These are phyloP conservation scores for Bimuria novae-zelandiae DNA, from an alignment of 2,329 filamentous ascomycete species.

Conservation along the genomic window DNA sequence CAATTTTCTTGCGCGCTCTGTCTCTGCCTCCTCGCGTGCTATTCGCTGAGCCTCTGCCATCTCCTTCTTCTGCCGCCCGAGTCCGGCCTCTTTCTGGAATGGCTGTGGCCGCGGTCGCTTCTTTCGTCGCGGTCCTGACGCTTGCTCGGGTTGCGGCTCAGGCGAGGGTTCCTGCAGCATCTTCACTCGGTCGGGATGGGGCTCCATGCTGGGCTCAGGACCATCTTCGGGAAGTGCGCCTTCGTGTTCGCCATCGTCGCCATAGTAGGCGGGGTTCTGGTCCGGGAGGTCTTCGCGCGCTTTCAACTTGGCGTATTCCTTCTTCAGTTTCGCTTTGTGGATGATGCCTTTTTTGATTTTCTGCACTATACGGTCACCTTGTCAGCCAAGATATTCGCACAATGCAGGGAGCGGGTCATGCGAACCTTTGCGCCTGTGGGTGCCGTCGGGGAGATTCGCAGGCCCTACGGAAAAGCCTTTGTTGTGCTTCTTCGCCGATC, in stretches of 20 bases:
- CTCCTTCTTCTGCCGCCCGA: constrained; percentile 60
- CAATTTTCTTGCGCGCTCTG: constrained; percentile 56
- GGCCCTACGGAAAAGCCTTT: constrained; percentile 87
- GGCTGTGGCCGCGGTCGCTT: constrained; percentile 41
- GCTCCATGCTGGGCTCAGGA: constrained; percentile 51
- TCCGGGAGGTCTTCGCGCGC: constrained; percentile 56
- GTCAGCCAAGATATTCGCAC: neutral
- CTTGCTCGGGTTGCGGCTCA: constrained; percentile 22
- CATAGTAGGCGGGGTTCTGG: constrained; percentile 41
- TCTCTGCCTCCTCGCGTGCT: constrained; percentile 66
- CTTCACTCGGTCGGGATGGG: constrained; percentile 65
- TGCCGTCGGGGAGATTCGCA: constrained; percentile 87
- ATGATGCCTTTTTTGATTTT: constrained; percentile 91
- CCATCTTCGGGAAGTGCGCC: constrained; percentile 27
- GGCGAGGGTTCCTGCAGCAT: constrained; percentile 55
- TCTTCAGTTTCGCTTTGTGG: constrained; percentile 90
- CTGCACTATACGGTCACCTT: constrained; percentile 60
- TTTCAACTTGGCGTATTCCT: constrained; percentile 88
- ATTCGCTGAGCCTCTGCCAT: constrained; percentile 65
- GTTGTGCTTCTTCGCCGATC: constrained; percentile 53
- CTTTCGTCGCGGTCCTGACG: constrained; percentile 21
- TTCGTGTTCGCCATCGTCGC: constrained; percentile 35
- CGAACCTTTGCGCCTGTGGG: constrained; percentile 77
- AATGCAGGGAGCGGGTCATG: neutral
- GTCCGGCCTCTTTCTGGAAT: constrained; percentile 50